A percentile compares a stretch with the other conserved stretches of the same genome.
Conservation (phyloP, 108 stramenopile species). For the Aureococcus anophagefferens region DNA sequence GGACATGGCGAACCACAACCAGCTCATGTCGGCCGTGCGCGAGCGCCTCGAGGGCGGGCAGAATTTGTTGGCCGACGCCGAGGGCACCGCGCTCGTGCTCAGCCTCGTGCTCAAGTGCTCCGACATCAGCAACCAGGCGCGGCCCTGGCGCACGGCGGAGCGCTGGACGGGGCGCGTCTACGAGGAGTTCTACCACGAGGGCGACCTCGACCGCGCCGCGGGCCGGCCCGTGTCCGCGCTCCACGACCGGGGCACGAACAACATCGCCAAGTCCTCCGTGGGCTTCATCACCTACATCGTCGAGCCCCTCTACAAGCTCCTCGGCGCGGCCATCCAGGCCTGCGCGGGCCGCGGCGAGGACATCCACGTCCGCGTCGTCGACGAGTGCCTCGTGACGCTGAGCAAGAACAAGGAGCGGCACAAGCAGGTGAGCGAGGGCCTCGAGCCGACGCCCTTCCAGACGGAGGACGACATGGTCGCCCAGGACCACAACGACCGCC, state of each 20-base stretch:
- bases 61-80: background rate
- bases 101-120: background rate
- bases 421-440: background rate
- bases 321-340: background rate
- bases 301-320: background rate
- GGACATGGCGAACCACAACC: background rate
- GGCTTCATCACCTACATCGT: background rate
- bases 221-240: background rate
- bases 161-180: background rate
- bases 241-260: background rate
- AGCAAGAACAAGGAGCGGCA: background rate
- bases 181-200: background rate
- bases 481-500: background rate
- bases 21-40: background rate
- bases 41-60: background rate
- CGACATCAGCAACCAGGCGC: background rate
- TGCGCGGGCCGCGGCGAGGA: background rate
- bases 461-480: background rate
- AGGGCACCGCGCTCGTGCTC: background rate
- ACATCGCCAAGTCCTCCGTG: background rate
- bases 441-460: too few relatives aligned
- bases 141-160: background rate
- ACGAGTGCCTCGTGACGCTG: background rate
- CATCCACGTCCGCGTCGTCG: background rate
- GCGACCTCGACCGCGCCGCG: background rate